phyloP scores from a whole-genome alignment of 495 filamentous ascomycete species.

The Platismatia glauca region DNA sequence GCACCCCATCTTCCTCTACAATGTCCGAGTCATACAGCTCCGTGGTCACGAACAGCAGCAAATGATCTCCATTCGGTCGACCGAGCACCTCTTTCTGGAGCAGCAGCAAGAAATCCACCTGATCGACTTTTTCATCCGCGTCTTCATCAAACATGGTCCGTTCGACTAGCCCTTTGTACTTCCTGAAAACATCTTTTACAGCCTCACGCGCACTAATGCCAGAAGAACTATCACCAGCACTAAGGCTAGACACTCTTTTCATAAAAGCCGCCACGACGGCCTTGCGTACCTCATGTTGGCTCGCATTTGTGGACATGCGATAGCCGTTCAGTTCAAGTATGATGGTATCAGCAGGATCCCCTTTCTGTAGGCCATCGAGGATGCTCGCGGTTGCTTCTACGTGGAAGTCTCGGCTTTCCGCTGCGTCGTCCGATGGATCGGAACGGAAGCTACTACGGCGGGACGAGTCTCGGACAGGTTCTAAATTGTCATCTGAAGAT shows the following conservation, averaged over 20 bases:
- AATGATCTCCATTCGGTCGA: slow-evolving; percentile 48
- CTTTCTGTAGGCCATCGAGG: slow-evolving; percentile 66
- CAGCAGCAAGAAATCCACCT: slow-evolving; percentile 75
- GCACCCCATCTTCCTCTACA: slow-evolving; percentile 78
- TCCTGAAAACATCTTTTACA: slow-evolving; percentile 49
- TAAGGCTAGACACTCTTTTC: slow-evolving; percentile 66
- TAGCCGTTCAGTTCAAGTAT: slow-evolving; percentile 84
- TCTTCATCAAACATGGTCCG: slow-evolving; percentile 51
- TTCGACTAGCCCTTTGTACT: slow-evolving; percentile 49
- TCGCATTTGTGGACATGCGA: slow-evolving; percentile 80
- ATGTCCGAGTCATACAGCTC: slow-evolving; percentile 77
- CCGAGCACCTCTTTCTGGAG: slow-evolving; percentile 69
- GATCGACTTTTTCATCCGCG: slow-evolving; percentile 53
- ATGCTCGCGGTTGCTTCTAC: slow-evolving; percentile 77
- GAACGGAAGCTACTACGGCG: slow-evolving; percentile 46
- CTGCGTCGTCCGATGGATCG: slow-evolving; percentile 49
- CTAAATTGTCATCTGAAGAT: slow-evolving; percentile 37
- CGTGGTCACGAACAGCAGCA: slow-evolving; percentile 68
- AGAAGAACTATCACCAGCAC: slow-evolving; percentile 41
- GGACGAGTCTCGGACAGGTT: slow-evolving; percentile 29
- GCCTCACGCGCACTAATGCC: slow-evolving; percentile 51
- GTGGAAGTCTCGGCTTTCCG: slow-evolving; percentile 64
- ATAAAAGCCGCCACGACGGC: slow-evolving; percentile 80
- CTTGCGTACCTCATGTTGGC: slow-evolving; percentile 75
- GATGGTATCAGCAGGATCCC: slow-evolving; percentile 71